A percentile compares a stretch with the other conserved stretches of the same genome.
These are phyloP conservation scores for Paramecium bursaria DNA, from an alignment of 73 alveolate genomes.

Conservation along the genomic window DNA sequence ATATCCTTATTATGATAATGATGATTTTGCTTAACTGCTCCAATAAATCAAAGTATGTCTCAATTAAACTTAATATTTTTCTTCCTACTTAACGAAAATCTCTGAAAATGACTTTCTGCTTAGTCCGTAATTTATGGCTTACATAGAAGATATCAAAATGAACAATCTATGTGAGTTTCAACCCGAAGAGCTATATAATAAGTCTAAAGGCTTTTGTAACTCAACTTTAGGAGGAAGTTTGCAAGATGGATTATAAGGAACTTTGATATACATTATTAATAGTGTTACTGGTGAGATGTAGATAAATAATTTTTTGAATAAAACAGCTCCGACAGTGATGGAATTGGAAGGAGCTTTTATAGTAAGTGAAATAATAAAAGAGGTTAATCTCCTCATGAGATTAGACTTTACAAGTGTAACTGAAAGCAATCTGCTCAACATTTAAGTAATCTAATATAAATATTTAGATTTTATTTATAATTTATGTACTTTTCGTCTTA, in stretches of 20 bases:
- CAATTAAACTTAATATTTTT: neutral
- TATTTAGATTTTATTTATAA: neutral
- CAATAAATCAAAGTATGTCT: neutral
- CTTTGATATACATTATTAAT: constrained; percentile 15
- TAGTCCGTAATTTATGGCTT: neutral
- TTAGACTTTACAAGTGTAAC: neutral
- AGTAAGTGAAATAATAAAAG: neutral
- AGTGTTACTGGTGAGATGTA: constrained; percentile 18
- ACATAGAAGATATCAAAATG: neutral
- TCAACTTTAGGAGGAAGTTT: constrained; percentile 38
- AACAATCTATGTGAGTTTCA: neutral
- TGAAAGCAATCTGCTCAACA: neutral
- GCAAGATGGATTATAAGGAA: constrained; percentile 26
- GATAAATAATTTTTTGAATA: constrained; percentile 3
- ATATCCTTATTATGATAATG: constrained; percentile 4
- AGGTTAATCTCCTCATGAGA: neutral
- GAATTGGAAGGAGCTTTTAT: constrained; percentile 51
- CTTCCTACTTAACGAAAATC: neutral
- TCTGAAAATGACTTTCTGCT: neutral
- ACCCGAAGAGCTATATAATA: neutral
- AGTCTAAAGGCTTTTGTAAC: neutral
- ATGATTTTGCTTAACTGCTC: neutral
- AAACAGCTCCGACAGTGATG: constrained; percentile 1
- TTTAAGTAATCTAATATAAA: neutral
- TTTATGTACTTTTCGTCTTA: neutral